Conservation (phyloP, 2,329 filamentous ascomycete genomes). For the Sporothrix inflata region DNA sequence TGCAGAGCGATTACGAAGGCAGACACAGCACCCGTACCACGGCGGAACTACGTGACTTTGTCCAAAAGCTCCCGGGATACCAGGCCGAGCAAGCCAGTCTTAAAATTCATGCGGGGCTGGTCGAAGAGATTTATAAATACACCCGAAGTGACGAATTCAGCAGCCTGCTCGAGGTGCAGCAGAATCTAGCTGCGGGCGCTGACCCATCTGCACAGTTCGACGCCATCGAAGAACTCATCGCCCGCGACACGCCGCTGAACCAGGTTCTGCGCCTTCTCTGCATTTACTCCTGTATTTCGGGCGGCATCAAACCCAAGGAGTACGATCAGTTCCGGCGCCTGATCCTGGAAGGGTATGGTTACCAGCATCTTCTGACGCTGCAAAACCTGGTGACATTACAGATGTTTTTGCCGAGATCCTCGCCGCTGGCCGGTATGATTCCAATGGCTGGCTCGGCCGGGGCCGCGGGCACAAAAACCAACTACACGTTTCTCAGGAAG, state of each 20-base stretch:
- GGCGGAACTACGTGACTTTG: slow-evolving; percentile 89
- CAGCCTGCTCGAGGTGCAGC: slow-evolving; percentile 87
- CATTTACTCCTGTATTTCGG: slow-evolving; percentile 86
- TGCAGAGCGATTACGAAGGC: slow-evolving; percentile 84
- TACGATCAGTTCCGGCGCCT: slow-evolving; percentile 87
- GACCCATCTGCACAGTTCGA: slow-evolving; percentile 90
- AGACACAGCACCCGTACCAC: slow-evolving; percentile 86
- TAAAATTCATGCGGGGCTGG: slow-evolving; percentile 88
- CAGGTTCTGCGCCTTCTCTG: slow-evolving; percentile 84
- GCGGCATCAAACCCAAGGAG: slow-evolving; percentile 85
- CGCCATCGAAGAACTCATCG: slow-evolving; percentile 90
- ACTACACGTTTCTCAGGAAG: slow-evolving; percentile 87
- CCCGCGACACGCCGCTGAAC: slow-evolving; percentile 78
- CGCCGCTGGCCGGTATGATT: slow-evolving; percentile 78
- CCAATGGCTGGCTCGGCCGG: slow-evolving; percentile 67
- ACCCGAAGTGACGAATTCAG: slow-evolving; percentile 89
- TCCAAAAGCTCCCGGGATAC: slow-evolving; percentile 88
- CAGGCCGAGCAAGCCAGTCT: slow-evolving; percentile 91
- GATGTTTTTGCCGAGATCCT: slow-evolving; percentile 76
- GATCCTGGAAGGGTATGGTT: slow-evolving; percentile 89
- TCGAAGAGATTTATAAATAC: slow-evolving; percentile 93
- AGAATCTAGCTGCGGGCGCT: slow-evolving; percentile 88
- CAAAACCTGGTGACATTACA: slow-evolving; percentile 87
- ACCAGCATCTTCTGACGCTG: slow-evolving; percentile 90
- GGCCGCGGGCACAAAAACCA: slow-evolving; percentile 71